These are phyloP conservation scores for Syncephalastrum monosporum DNA, from an alignment of 371 early-diverging fungal species.

Conservation along the genomic window DNA sequence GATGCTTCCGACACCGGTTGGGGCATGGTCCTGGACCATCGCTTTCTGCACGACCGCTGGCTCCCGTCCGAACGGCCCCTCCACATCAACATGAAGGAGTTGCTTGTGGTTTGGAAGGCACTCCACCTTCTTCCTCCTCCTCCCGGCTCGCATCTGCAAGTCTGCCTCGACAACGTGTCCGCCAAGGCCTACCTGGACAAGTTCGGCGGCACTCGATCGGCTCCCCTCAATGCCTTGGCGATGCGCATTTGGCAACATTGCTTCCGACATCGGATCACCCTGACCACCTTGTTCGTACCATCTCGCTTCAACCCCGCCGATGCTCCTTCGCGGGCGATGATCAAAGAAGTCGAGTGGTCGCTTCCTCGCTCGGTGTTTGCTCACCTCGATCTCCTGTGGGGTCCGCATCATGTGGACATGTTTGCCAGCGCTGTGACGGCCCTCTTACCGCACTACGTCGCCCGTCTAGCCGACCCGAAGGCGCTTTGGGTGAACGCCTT, in stretches of 20 bases:
- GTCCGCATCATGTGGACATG: too few relatives aligned
- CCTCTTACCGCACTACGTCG: too few relatives aligned
- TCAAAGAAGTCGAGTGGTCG: too few relatives aligned
- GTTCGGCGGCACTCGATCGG: conserved; percentile 26
- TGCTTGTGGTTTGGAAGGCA: conserved; percentile 9
- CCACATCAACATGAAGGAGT: conserved; percentile 5
- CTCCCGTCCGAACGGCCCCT: conserved; percentile 9
- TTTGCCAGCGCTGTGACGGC: too few relatives aligned
- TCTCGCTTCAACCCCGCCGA: too few relatives aligned
- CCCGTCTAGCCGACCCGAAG: too few relatives aligned
- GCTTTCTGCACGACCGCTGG: conserved; percentile 1
- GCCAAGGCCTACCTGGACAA: conserved; percentile 27
- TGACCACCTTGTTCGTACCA: conserved; percentile 20
- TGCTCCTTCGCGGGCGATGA: too few relatives aligned
- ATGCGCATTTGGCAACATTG: conserved; percentile 18
- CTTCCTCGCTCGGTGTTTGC: too few relatives aligned
- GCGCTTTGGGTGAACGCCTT: too few relatives aligned
- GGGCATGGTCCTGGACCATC: conserved; percentile 20
- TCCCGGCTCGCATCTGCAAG: conserved; percentile 3
- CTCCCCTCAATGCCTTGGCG: conserved; percentile 12
- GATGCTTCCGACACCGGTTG: conserved; percentile 27
- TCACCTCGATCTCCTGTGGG: too few relatives aligned
- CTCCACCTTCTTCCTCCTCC: conserved; percentile 6
- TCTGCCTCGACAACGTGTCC: conserved; percentile 27
- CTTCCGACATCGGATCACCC: conserved; percentile 15